Evolutionary conservation across 148 eudicot species (phyloP).

Genomic region (Diospyros lotus): DNA sequence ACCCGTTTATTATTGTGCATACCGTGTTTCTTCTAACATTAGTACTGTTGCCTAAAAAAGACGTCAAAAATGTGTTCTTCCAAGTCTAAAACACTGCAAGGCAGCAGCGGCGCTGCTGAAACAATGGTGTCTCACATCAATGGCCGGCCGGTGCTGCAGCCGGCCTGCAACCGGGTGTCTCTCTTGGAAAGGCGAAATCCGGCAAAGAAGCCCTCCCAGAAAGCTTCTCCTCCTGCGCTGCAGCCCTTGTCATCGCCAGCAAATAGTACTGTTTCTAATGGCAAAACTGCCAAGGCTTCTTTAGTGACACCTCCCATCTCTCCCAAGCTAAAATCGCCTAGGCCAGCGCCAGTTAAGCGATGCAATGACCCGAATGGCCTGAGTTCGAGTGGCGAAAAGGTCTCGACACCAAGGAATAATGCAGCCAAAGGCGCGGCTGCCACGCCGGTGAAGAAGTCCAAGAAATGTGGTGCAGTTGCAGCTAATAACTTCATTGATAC

Average conservation of each 20-base stretch:
- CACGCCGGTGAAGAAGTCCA: conserved; percentile 21
- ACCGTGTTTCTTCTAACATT: neutral
- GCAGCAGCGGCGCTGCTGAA: conserved; percentile 3
- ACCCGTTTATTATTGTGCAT: neutral
- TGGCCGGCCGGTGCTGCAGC: conserved; percentile 56
- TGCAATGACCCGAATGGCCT: conserved; percentile 24
- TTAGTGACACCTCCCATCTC: conserved; percentile 32
- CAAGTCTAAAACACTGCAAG: conserved; percentile 24
- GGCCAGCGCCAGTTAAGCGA: conserved; percentile 13
- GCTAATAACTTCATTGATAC: neutral
- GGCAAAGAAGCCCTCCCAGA: conserved; percentile 19
- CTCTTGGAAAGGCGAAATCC: conserved; percentile 38
- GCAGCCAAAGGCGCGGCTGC: neutral
- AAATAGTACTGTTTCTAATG: neutral
- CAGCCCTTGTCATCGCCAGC: conserved; percentile 11
- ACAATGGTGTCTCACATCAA: conserved; percentile 28
- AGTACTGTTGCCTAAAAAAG: neutral
- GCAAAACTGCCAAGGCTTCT: conserved; percentile 13
- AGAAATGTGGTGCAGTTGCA: conserved; percentile 12
- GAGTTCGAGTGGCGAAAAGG: conserved; percentile 22
- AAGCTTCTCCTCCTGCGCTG: neutral
- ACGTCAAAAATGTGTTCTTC: conserved; percentile 33
- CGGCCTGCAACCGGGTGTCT: conserved; percentile 38
- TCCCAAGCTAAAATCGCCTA: conserved; percentile 38
- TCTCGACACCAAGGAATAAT: conserved; percentile 8